phyloP scores from a whole-genome alignment of 257 asterid genomes.

The Solanum bukasovii region DNA sequence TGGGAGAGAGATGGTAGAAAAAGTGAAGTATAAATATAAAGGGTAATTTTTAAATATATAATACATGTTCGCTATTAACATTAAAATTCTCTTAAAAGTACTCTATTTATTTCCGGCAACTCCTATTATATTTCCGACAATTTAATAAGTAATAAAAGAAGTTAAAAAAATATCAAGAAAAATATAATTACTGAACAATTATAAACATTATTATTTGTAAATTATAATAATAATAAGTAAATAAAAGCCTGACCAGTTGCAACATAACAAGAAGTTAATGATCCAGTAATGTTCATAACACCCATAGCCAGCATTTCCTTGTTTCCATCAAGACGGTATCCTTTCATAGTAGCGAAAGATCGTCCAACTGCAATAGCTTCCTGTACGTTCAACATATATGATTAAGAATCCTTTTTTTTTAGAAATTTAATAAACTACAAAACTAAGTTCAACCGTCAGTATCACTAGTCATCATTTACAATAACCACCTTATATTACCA shows the following conservation, averaged over 20 bases:
- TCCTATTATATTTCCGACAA: background rate
- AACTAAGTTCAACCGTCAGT: background rate
- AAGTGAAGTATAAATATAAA: too few relatives aligned
- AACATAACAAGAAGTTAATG: conserved; percentile 33
- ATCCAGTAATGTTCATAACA: conserved; percentile 31
- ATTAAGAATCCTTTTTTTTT: too few relatives aligned
- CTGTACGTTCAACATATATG: conserved; percentile 1
- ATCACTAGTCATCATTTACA: background rate
- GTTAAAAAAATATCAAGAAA: background rate
- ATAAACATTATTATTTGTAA: background rate
- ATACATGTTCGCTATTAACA: background rate
- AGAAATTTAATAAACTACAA: background rate
- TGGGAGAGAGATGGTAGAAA: too few relatives aligned
- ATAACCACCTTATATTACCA: background rate
- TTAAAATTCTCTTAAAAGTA: background rate
- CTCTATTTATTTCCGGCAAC: too few relatives aligned
- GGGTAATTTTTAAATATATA: background rate
- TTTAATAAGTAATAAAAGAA: background rate
- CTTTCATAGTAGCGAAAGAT: conserved; percentile 27
- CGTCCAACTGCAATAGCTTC: conserved; percentile 44
- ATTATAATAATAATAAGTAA: background rate
- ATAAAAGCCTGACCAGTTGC: conserved; percentile 24
- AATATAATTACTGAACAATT: background rate
- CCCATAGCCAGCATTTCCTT: conserved; percentile 42
- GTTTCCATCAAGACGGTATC: conserved; percentile 37